Percentiles rank a stretch among this genome's conserved stretches.
phyloP scores from a whole-genome alignment of 2,329 filamentous ascomycete genomes.

The Madurella fahalii region DNA sequence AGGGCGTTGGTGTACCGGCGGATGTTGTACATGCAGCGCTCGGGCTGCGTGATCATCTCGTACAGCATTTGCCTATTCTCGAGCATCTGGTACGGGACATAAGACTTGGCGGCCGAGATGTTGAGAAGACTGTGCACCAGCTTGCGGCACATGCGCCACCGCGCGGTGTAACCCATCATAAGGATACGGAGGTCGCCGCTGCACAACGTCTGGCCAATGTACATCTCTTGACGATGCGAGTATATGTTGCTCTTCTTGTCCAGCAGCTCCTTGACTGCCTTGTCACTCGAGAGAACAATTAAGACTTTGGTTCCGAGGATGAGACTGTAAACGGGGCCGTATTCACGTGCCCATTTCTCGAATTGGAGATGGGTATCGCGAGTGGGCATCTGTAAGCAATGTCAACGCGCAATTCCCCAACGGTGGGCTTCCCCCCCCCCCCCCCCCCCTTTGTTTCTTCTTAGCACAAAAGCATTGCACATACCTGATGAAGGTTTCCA shows the following conservation, averaged over 20 bases:
- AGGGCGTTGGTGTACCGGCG: constrained; percentile 47
- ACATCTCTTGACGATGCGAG: constrained; percentile 25
- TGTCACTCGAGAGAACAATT: constrained; percentile 25
- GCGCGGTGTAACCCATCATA: constrained; percentile 25
- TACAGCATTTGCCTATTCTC: constrained; percentile 52
- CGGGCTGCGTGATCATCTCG: constrained; percentile 43
- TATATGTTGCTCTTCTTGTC: constrained; percentile 28
- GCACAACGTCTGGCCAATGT: constrained; percentile 26
- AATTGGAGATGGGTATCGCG: constrained; percentile 26
- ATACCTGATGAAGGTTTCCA: constrained; percentile 28
- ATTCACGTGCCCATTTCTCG: constrained; percentile 26
- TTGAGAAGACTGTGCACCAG: constrained; percentile 43
- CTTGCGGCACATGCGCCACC: constrained; percentile 27
- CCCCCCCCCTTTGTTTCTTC: no score
- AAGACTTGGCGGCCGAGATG: constrained; percentile 41
- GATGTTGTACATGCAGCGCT: constrained; percentile 42
- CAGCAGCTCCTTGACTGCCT: constrained; percentile 27
- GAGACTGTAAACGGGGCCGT: constrained; percentile 27
- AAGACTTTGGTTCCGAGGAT: constrained; percentile 26
- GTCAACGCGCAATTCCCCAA: neutral
- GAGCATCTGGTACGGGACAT: constrained; percentile 52
- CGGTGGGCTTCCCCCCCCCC: no score
- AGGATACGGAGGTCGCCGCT: constrained; percentile 24
- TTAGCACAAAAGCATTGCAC: neutral
- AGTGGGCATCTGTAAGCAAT: constrained; percentile 19